Evolutionary conservation across 352 stramenopile species (phyloP).

Genomic region (Phytopythium helicoides): DNA sequence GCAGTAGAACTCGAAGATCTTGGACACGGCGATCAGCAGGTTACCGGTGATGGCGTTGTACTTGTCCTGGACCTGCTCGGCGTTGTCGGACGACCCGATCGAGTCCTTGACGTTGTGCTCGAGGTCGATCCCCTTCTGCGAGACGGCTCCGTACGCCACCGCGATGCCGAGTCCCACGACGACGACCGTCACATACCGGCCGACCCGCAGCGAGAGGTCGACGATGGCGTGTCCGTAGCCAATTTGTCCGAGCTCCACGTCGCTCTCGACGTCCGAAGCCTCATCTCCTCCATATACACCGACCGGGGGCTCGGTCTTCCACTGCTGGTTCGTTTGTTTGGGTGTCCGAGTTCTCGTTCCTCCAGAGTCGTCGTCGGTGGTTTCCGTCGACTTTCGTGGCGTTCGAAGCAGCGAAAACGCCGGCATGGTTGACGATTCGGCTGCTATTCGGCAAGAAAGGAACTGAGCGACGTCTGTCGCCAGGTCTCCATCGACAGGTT

Average conservation of each 20-base stretch:
- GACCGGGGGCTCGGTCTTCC: neutral
- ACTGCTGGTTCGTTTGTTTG: too few species aligned
- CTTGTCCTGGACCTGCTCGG: constrained; percentile 23
- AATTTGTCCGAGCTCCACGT: constrained; percentile 3
- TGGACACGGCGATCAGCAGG: constrained; percentile 25
- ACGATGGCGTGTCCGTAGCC: constrained; percentile 4
- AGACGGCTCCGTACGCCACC: constrained; percentile 22
- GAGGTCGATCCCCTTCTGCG: constrained; percentile 29
- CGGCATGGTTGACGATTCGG: too few species aligned
- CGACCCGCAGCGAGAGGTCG: constrained; percentile 22
- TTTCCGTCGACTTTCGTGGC: too few species aligned
- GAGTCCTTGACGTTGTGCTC: constrained; percentile 23
- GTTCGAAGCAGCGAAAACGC: too few species aligned
- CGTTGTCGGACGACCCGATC: constrained; percentile 32
- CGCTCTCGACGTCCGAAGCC: constrained; percentile 1
- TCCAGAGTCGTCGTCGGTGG: too few species aligned
- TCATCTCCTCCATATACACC: neutral
- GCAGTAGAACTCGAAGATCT: constrained; percentile 24
- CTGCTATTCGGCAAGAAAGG: too few species aligned
- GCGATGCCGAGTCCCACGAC: constrained; percentile 17
- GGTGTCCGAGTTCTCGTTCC: too few species aligned
- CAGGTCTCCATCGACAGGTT: too few species aligned
- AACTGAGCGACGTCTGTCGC: too few species aligned
- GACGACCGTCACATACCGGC: constrained; percentile 21
- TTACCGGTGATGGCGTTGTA: constrained; percentile 32